Percentiles rank a stretch among this genome's conserved stretches.
Evolutionary conservation across 1,139 yeast genomes (phyloP).

Genomic region (Pichia sp.): DNA sequence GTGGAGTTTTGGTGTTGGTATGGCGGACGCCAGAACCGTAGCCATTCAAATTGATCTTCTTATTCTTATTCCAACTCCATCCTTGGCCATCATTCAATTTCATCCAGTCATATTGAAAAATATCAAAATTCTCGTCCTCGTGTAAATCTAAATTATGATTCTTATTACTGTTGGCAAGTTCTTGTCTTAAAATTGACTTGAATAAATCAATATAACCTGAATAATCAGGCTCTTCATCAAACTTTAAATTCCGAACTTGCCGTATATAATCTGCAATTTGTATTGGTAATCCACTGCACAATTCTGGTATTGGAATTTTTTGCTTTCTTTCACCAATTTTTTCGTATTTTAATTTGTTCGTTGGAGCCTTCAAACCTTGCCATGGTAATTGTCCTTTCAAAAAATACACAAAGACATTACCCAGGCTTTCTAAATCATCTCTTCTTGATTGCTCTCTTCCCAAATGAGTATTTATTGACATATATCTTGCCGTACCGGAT

Average conservation of each 20-base stretch:
- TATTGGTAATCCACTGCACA: constrained; percentile 76
- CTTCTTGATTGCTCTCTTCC: constrained; percentile 60
- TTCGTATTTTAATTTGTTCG: constrained; percentile 74
- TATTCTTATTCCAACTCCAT: constrained; percentile 77
- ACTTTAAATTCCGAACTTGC: constrained; percentile 73
- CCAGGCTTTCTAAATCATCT: constrained; percentile 55
- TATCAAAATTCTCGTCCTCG: constrained; percentile 23
- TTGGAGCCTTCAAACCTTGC: constrained; percentile 66
- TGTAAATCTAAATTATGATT: background rate
- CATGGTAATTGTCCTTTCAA: constrained; percentile 51
- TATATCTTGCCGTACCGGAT: constrained; percentile 58
- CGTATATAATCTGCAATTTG: constrained; percentile 84
- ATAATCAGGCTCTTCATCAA: constrained; percentile 33
- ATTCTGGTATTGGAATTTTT: constrained; percentile 58
- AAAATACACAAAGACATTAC: constrained; percentile 58
- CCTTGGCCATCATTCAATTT: constrained; percentile 87
- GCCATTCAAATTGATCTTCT: constrained; percentile 86
- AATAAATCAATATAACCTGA: constrained; percentile 73
- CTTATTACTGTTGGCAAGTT: constrained; percentile 36
- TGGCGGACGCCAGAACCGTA: constrained; percentile 46
- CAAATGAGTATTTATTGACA: constrained; percentile 58
- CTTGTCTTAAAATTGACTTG: constrained; percentile 60
- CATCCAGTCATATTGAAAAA: constrained; percentile 93
- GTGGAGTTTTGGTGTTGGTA: background rate
- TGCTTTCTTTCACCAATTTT: constrained; percentile 41